Base-by-base conservation (phyloP, 2,329 filamentous ascomycete species). In the Neodidymelliopsis sp. region DNA sequence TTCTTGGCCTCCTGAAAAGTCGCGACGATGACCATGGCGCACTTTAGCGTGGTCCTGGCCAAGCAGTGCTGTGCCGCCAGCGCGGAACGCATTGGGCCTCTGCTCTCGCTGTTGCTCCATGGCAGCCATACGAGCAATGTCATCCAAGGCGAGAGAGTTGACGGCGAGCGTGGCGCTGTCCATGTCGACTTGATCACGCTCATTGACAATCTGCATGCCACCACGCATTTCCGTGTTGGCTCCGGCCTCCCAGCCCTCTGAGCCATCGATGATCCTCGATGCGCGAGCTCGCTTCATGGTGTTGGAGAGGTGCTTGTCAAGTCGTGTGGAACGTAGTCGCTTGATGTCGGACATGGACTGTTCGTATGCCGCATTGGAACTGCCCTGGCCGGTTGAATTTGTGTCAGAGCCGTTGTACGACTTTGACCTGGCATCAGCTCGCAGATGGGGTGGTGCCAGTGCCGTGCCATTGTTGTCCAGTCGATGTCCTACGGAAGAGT, bases 331-430 rank as follows among this genome's bases (percentile, higher is more conserved):
- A 58, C 93, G 86, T 50, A 99, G 76, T 54, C 94, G 84, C 64
- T 91, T 87, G 69, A 99, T 94, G 74, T 99, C 94, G 59, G 94
- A 95, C 60, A 99, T 86, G 35, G 93, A 96, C 75, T 92, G 95
- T 76, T 97, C 93, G 69, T 97, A 94, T 20, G 89, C 91, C 12
- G 70, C 64, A 24, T 65, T 71, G 40, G 89, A 90, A 63, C 86
- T 70, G 28, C 53, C 57, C 47, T 84, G 81, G 23, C 77, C 78
- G 19, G 53, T 57, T 39, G 87, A 85, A 45, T 75, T 77, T 49
- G 80, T 74, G 54, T 72, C 72, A 13, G 84, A 82, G 18, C 85
- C 87, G 33, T 84, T 84, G 69, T 87, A 88, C 2, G 88, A 90
- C 63, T 87, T 90, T 13, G 91, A 91, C 45, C 89, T 82, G 13